A percentile compares a stretch with the other conserved stretches of the same genome.
phyloP scores from a whole-genome alignment of 2,329 filamentous ascomycete genomes.

The Albophoma yamanashiensis region DNA sequence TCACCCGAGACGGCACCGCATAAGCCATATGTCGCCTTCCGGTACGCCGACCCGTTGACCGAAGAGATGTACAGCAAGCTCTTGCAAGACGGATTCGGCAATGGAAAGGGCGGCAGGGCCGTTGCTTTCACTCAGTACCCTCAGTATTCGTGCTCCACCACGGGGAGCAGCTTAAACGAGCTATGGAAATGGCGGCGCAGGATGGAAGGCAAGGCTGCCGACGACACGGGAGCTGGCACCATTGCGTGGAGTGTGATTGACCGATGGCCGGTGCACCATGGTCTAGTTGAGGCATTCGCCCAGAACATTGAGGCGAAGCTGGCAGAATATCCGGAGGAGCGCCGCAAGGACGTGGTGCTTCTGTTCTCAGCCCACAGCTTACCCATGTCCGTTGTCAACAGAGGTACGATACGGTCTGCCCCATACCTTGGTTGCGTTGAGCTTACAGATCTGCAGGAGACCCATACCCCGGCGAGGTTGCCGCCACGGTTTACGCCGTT shows the following conservation, averaged over 20 bases:
- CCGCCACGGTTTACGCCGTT: conserved; percentile 92
- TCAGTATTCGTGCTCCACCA: conserved; percentile 96
- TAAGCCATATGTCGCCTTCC: conserved; percentile 94
- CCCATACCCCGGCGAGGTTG: conserved; percentile 90
- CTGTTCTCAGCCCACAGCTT: conserved; percentile 93
- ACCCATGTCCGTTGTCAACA: conserved; percentile 95
- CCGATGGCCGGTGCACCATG: conserved; percentile 86
- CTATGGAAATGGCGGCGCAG: conserved; percentile 93
- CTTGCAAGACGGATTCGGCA: conserved; percentile 80
- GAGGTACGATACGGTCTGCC: conserved; percentile 39
- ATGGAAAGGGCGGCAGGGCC: conserved; percentile 80
- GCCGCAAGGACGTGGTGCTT: conserved; percentile 69
- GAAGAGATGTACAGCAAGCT: conserved; percentile 84
- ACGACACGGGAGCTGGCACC: conserved; percentile 46
- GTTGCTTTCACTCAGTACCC: conserved; percentile 98
- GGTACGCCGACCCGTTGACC: conserved; percentile 86
- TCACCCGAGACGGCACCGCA: conserved; percentile 92
- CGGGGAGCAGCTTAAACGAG: conserved; percentile 91
- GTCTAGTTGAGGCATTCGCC: conserved; percentile 84
- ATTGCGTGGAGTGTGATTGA: conserved; percentile 98
- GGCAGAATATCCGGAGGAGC: conserved; percentile 71
- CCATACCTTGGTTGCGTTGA: background rate
- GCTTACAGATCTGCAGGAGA: conserved; percentile 51
- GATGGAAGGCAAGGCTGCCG: conserved; percentile 64
- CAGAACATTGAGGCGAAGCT: conserved; percentile 84